Evolutionary conservation across 2,329 filamentous ascomycete genomes (phyloP).

Genomic region (Alternaria ventricosa): DNA sequence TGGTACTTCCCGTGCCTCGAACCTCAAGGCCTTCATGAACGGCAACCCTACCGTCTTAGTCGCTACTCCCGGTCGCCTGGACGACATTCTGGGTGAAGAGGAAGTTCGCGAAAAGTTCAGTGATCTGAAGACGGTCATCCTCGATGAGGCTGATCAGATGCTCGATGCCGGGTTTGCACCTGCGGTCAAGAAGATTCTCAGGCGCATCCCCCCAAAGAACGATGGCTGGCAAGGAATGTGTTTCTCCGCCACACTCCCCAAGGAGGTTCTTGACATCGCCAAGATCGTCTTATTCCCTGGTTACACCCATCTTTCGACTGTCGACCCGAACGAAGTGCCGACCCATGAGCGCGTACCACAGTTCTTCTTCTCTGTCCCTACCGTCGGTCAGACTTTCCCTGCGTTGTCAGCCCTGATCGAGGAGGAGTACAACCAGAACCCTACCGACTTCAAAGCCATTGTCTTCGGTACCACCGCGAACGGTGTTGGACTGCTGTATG

Average conservation of each 20-base stretch:
- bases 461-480: slow-evolving; percentile 58
- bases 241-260: slow-evolving; percentile 55
- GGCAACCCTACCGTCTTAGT: slow-evolving; percentile 53
- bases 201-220: slow-evolving; percentile 58
- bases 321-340: slow-evolving; percentile 53
- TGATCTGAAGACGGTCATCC: slow-evolving; percentile 54
- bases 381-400: slow-evolving; percentile 54
- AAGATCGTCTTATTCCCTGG: slow-evolving; percentile 53
- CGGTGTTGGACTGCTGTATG: slow-evolving; percentile 52
- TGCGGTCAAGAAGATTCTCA: slow-evolving; percentile 60
- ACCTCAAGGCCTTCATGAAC: slow-evolving; percentile 42
- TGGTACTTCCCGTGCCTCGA: slow-evolving; percentile 43
- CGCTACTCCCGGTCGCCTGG: slow-evolving; percentile 57
- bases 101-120: slow-evolving; percentile 55
- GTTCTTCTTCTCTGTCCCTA: slow-evolving; percentile 54
- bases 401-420: slow-evolving; percentile 55
- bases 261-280: slow-evolving; percentile 54
- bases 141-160: slow-evolving; percentile 55
- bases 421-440: slow-evolving; percentile 49
- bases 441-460: slow-evolving; percentile 54
- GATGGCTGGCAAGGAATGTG: slow-evolving; percentile 59
- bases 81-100: slow-evolving; percentile 54
- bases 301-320: slow-evolving; percentile 52
- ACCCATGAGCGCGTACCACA: slow-evolving; percentile 59
- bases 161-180: slow-evolving; percentile 61